Base-by-base conservation (phyloP, 2,329 filamentous ascomycete genomes). In the Dactylonectria macrodidyma region DNA sequence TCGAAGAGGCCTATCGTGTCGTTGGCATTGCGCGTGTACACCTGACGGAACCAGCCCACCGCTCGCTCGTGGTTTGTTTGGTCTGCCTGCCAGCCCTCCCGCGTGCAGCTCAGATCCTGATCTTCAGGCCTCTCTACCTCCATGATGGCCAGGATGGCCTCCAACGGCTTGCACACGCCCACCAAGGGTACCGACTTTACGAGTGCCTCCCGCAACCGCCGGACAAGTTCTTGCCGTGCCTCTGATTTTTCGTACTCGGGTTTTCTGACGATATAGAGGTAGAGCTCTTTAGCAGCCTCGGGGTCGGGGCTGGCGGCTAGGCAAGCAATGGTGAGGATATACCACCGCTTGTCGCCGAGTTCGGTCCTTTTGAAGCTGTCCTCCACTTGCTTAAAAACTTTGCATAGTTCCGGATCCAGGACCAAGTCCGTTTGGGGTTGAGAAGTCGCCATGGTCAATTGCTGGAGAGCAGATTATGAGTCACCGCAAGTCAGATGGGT, bases 101-200 rank as follows among this genome's bases (percentile, higher is more conserved):
- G 85, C 3, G 86, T 88, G 64, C 79, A 81, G 4, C 80, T 84
- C 62, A 83, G 87, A 71, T 92, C 90, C 59, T 84, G 86, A 71
- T 92, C 90, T 74, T 90, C 88, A 0, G 76, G 71, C 5, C 70
- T 70, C 70, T 90, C 88, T 10, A 87, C 75, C 16, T 82, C 80
- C 64, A 79, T 81, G 60, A 91, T 89, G n/a, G 84, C 81, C 8
- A 90, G 81, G 50, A 91, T 86, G 1, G 88, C 85, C 72, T 91
- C 89, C 5, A 92, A 78, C 8, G 89, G 88, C 73, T 90, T 91
- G 77, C 88, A 90, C 0, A 91, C 88, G 1, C 90, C 90, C 16
- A 90, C 83, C 2, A 91, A 81, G 12, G 82, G 81, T 11, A 89
- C 82, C n/a, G 84, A 79, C 78, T 92, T 91, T 65, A 92, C 77